A percentile compares a stretch with the other conserved stretches of the same genome.
phyloP scores from a whole-genome alignment of 225 moss, liverwort and hornwort genomes.

The Anthoceros angustus region DNA sequence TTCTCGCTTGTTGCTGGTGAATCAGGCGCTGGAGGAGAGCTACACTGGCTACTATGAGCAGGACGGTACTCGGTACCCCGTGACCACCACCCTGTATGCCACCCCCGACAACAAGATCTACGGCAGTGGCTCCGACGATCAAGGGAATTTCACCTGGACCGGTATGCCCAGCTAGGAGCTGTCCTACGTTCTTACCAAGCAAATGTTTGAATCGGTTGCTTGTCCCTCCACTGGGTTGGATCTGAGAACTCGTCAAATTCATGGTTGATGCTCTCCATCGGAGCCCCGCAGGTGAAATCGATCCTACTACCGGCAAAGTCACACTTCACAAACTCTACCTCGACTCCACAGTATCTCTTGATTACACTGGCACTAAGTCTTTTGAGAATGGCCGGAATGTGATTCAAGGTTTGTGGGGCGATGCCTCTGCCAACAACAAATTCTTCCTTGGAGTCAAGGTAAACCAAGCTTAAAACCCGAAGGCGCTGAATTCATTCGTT shows the following conservation, averaged over 20 bases:
- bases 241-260: not conserved
- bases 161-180: not conserved
- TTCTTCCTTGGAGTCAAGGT: not conserved
- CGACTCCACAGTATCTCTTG: not conserved
- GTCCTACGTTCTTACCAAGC: not conserved
- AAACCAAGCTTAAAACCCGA: not conserved
- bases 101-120: not conserved
- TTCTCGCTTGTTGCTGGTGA: not conserved
- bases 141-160: not conserved
- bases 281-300: not conserved
- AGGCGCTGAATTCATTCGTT: not conserved
- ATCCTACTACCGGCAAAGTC: not conserved
- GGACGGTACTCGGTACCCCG: not conserved
- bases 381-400: not conserved
- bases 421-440: slow-evolving; percentile 3
- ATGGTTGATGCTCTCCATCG: not conserved
- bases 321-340: not conserved
- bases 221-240: not conserved
- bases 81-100: not conserved
- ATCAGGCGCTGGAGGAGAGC: not conserved
- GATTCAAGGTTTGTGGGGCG: slow-evolving; percentile 2
- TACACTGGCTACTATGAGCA: slow-evolving; percentile 1
- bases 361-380: not conserved
- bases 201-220: not conserved
- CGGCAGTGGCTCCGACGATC: slow-evolving; percentile 2